Evolutionary conservation across 352 stramenopile species (phyloP), one percentile per base, ranked within the genome.

Genomic region (Phytophthora podocarpi): DNA sequence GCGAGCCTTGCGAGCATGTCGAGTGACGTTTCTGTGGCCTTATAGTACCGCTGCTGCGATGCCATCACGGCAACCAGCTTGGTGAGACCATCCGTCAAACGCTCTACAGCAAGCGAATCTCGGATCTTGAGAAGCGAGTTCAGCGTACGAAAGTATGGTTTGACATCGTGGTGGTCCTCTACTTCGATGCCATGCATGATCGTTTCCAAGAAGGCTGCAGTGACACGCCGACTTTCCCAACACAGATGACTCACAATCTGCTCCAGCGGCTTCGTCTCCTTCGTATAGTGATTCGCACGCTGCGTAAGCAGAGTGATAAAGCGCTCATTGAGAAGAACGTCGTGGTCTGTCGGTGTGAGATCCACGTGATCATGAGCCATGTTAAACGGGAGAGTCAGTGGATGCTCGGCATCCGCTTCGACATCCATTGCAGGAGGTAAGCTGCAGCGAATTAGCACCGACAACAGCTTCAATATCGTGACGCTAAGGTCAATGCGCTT

Each of bases 101-200:
- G 85, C 48, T 90, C 79, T 2, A 26, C 42, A 10, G 80, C 66
- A 7, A 95, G 65, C 10, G 78, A 88, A 64, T 95, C 86, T 12
- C 82, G 78, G 24, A 94, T 74, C 56, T 92, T 93, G 16, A 95
- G 60, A 10, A 96, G 50, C 47, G 85, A 78, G 31, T 89, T 91
- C 5, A 96, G 53, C n/a, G 85, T 91, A 11, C 88, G 88, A 54
- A 96, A 95, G 39, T 90, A 95, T n/a, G 86, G 69, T 41, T 96
- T 96, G 41, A 96, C 74, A 36, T 95, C 85, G 26, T 95, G 82
- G 49, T 95, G 82, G 53, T 96, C 86, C 46, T 93, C 78, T 24
- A 66, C 60, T 54, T 95, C 80, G 12, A 96, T 86, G n/a, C 82
- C 86, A 28, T 82, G 64, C 49, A 89, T 76, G 51, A 96, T 83